Percentiles rank a stretch among this genome's conserved stretches.
Conservation (phyloP, 257 asterid genomes). For the Nicotiana otophora region DNA sequence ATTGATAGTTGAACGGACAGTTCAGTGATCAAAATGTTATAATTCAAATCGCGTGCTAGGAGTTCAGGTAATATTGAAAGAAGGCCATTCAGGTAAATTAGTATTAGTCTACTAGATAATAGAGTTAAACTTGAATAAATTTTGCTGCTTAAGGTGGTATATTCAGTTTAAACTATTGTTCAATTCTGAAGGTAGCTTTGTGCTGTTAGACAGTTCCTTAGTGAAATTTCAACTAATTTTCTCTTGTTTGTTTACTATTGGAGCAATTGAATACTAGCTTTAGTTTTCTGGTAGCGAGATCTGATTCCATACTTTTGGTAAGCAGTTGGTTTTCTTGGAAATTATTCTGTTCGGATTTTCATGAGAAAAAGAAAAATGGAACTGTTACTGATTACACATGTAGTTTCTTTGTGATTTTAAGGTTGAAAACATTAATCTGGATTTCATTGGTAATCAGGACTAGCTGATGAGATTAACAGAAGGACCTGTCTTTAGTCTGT, state of each 20-base stretch:
- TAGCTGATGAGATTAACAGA: no score
- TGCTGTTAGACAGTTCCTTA: background rate
- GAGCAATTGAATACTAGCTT: background rate
- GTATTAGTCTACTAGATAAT: background rate
- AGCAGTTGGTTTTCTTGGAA: background rate
- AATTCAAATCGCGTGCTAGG: background rate
- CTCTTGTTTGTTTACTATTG: background rate
- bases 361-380: background rate
- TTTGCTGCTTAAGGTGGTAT: background rate
- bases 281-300: background rate
- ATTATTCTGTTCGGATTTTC: background rate
- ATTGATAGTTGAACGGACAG: slow-evolving; percentile 23
- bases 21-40: background rate
- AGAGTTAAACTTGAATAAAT: background rate
- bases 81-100: background rate
- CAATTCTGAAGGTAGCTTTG: background rate
- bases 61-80: background rate
- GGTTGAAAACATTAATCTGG: background rate
- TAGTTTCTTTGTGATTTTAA: background rate
- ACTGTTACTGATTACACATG: background rate
- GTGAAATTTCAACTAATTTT: background rate
- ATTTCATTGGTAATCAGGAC: background rate
- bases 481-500: no score
- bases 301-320: background rate
- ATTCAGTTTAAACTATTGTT: background rate